Evolutionary conservation across 805 yeast genomes (phyloP), one percentile per base, ranked within the genome.

Genomic region (Pichia eremophila): DNA sequence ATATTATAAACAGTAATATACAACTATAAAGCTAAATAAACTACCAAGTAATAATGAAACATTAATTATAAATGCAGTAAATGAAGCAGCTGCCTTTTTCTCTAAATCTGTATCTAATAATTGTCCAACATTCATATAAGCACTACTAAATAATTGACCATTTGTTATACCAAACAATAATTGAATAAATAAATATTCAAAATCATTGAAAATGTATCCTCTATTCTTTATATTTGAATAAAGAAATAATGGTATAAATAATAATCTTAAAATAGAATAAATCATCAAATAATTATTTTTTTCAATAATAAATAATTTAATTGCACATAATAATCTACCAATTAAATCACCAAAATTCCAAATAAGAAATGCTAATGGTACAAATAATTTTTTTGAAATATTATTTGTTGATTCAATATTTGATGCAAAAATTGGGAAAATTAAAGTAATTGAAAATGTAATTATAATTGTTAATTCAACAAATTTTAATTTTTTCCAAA

Each of bases 301-400:
- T 11, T 56, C 56, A 17, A 84, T 66, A 15, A 71, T 74, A 50
- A 74, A 64, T 12, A 51, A 34, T 1, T 68, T 65, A 45, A 57
- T 61, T 2, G 85, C 79, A 71, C 96, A 80, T 35, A 74, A 51
- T 5, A 87, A 61, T 42, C 99, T 71, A 2, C 97, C 97, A 3
- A 71, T 63, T 28, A 93, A 69, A 61, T 91, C 99, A 18, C 98
- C 98, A 14, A 78, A 48, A 63, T 91, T 91, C 99, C 99, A 91
- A 15, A 85, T 62, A 22, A 90, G 68, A 61, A 83, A 88, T 3
- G 87, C 81, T 45, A 88, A 63, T 2, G 98, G 97, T 17, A 87
- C 75, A 57, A 62, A 77, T 19, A 75, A 64, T 46, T 68, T 69
- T 49, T 70, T 74, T 42, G 64, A 64, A 35, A 64, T 54, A 2